Percentiles rank a stretch among this genome's conserved stretches.
These are phyloP conservation scores for Avicennia marina DNA, from an alignment of 257 asterid species.

Conservation along the genomic window DNA sequence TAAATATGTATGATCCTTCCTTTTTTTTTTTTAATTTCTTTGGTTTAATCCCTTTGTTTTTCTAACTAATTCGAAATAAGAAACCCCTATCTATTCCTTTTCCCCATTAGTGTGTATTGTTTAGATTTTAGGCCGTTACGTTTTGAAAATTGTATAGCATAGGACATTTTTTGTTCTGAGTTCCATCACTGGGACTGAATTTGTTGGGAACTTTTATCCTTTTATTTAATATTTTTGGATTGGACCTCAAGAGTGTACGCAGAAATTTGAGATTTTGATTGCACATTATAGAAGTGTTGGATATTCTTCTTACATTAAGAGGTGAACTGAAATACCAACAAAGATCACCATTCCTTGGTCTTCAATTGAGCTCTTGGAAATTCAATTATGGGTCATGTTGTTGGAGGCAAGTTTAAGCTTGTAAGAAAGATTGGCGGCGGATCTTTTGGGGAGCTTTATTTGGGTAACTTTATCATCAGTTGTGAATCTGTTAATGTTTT, in stretches of 20 bases:
- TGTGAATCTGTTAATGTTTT: neutral
- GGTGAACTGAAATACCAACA: constrained; percentile 7
- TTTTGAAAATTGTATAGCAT: neutral
- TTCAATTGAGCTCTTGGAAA: constrained; percentile 16
- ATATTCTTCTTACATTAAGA: neutral
- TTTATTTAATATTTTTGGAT: constrained; percentile 15
- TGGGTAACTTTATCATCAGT: constrained; percentile 42
- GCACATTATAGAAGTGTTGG: constrained; percentile 12
- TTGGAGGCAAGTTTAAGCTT: constrained; percentile 80
- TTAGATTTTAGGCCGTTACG: neutral
- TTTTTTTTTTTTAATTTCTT: constrained; percentile 8
- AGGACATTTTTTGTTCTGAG: constrained; percentile 9
- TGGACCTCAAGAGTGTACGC: constrained; percentile 22
- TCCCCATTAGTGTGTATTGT: neutral
- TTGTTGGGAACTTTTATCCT: constrained; percentile 13
- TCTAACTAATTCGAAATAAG: neutral
- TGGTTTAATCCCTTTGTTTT: constrained; percentile 7
- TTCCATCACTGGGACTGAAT: constrained; percentile 2
- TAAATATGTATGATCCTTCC: constrained; percentile 14
- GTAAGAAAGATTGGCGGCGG: constrained; percentile 94
- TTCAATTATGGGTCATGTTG: constrained; percentile 63
- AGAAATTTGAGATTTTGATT: constrained; percentile 22
- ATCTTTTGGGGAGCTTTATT: constrained; percentile 90
- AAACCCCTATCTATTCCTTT: constrained; percentile 8
- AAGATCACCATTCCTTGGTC: constrained; percentile 16